A percentile compares a stretch with the other conserved stretches of the same genome.
These are phyloP conservation scores for Hemileccinum impolitum DNA, from an alignment of 768 basidiomycete species.

Conservation along the genomic window DNA sequence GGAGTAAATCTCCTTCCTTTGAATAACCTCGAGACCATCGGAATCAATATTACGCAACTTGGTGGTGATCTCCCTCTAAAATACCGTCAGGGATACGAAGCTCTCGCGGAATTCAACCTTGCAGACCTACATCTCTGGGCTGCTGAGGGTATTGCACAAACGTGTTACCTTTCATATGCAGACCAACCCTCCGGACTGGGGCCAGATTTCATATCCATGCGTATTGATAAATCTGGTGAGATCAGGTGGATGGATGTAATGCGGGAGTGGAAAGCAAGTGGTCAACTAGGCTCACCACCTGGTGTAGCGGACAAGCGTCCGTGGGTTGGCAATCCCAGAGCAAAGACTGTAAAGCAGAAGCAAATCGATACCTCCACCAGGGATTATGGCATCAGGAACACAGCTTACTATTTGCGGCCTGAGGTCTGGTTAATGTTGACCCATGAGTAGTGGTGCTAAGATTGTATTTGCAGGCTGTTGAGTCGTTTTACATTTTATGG, in stretches of 20 bases:
- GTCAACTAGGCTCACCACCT: conserved; percentile 47
- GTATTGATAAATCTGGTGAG: conserved; percentile 21
- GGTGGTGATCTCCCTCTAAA: conserved; percentile 20
- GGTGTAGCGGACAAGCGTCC: conserved; percentile 43
- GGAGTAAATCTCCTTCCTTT: conserved; percentile 63
- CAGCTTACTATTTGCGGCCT: conserved; percentile 60
- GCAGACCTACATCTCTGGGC: conserved; percentile 70
- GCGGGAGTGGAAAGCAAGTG: conserved; percentile 45
- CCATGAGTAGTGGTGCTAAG: background rate
- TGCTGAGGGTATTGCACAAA: conserved; percentile 70
- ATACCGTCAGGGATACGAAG: conserved; percentile 32
- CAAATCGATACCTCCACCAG: conserved; percentile 30
- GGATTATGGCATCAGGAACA: conserved; percentile 52
- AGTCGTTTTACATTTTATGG: conserved; percentile 72
- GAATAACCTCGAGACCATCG: conserved; percentile 46
- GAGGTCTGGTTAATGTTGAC: conserved; percentile 46
- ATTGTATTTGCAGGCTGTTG: conserved; percentile 50
- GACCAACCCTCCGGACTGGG: conserved; percentile 68
- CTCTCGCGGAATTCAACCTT: conserved; percentile 47
- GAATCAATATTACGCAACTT: conserved; percentile 44
- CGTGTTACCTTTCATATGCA: conserved; percentile 67
- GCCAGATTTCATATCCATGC: conserved; percentile 52
- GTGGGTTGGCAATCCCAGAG: conserved; percentile 25
- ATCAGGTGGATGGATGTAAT: conserved; percentile 33
- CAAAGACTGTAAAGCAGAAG: conserved; percentile 15